These are phyloP conservation scores for Auriscalpium vulgare DNA, from an alignment of 768 basidiomycete genomes.

Conservation along the genomic window DNA sequence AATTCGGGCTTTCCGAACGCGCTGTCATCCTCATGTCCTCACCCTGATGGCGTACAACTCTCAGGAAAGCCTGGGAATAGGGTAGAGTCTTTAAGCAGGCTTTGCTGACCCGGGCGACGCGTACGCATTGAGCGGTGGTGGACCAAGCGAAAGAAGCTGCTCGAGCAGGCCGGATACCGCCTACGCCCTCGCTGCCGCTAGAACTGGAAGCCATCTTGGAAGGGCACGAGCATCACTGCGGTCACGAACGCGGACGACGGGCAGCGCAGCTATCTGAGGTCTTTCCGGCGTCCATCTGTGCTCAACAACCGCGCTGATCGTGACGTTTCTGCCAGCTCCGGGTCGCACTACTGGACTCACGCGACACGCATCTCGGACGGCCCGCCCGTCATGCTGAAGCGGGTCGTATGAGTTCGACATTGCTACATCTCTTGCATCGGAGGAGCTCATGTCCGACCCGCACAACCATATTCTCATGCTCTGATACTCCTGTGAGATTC, in stretches of 20 bases:
- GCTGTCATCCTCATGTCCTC: no score
- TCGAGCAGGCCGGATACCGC: constrained; percentile 2
- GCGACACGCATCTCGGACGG: no score
- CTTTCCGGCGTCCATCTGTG: not conserved
- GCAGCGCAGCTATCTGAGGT: not conserved
- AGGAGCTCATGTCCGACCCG: constrained; percentile 6
- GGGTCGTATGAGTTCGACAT: constrained; percentile 5
- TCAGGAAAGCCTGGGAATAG: no score
- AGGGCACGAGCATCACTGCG: not conserved
- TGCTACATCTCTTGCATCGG: constrained; percentile 1
- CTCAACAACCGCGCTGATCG: not conserved
- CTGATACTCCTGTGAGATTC: constrained; percentile 12
- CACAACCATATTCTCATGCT: constrained; percentile 18
- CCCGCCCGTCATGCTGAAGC: no score
- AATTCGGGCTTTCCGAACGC: no score
- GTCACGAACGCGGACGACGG: constrained; percentile 4
- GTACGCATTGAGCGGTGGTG: constrained; percentile 5
- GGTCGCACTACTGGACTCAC: no score
- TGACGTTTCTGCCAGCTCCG: no score
- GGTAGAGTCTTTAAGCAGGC: no score
- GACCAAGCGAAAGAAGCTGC: not conserved
- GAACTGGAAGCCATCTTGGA: constrained; percentile 8
- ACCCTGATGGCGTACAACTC: no score
- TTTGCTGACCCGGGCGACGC: no score
- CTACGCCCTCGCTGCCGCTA: constrained; percentile 9